Evolutionary conservation across 2,329 filamentous ascomycete genomes (phyloP).

Genomic region (Claviceps quebecensis): DNA sequence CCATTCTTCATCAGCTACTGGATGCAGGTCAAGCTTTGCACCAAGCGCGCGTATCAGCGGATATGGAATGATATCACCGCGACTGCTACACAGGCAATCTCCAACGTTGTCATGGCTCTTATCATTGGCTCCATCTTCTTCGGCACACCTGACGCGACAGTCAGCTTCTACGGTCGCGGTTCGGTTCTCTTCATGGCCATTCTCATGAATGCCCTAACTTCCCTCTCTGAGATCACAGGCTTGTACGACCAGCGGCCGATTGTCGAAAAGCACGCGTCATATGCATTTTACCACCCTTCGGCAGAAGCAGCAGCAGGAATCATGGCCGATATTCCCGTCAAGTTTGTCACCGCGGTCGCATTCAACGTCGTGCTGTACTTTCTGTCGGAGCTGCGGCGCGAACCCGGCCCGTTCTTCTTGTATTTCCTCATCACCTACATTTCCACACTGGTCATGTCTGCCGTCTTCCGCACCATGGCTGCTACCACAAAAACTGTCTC

Average conservation of each 20-base stretch:
- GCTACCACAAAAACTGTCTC: conserved; percentile 53
- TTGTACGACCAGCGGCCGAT: conserved; percentile 31
- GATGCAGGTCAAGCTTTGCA: conserved; percentile 40
- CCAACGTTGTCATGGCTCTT: conserved; percentile 41
- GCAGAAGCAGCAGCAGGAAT: conserved; percentile 41
- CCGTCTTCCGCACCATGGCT: conserved; percentile 61
- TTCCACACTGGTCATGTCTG: conserved; percentile 58
- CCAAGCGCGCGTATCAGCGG: conserved; percentile 35
- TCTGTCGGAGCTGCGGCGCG: conserved; percentile 36
- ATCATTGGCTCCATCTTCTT: conserved; percentile 50
- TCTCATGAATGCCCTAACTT: conserved; percentile 42
- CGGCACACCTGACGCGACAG: conserved; percentile 32
- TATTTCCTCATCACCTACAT: conserved; percentile 59
- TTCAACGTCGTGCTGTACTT: conserved; percentile 49
- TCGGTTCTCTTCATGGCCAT: conserved; percentile 46
- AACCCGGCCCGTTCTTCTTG: conserved; percentile 58
- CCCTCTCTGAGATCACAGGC: conserved; percentile 39
- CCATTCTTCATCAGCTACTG: conserved; percentile 42
- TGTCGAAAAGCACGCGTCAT: conserved; percentile 34
- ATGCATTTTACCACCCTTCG: conserved; percentile 36
- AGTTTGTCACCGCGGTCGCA: conserved; percentile 32
- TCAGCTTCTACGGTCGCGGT: conserved; percentile 39
- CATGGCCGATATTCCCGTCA: conserved; percentile 42
- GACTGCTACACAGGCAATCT: conserved; percentile 29
- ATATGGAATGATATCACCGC: conserved; percentile 37